Percentiles rank a stretch among this genome's conserved stretches.
These are phyloP conservation scores for Trichosanthes truncata DNA, from an alignment of 306 rosid species.

Conservation along the genomic window DNA sequence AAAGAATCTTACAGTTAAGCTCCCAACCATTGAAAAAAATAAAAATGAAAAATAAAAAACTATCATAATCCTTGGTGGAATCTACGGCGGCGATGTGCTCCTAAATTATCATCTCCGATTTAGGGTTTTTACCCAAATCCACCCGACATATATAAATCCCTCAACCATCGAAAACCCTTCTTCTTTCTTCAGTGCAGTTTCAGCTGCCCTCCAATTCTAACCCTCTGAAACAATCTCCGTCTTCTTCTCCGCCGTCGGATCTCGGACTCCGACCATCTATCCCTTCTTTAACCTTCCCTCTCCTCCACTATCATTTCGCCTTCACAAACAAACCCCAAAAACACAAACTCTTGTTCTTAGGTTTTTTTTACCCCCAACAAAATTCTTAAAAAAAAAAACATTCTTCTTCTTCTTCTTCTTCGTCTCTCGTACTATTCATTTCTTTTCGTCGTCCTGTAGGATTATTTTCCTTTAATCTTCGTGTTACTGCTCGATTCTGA, in stretches of 20 bases:
- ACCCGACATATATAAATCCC: conserved; percentile 16
- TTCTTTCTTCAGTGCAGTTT: conserved; percentile 19
- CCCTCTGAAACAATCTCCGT: conserved; percentile 23
- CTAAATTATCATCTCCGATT: conserved; percentile 14
- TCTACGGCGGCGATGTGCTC: conserved; percentile 7
- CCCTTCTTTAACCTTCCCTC: conserved; percentile 66
- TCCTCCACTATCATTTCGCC: conserved; percentile 43
- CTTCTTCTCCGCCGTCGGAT: conserved; percentile 27
- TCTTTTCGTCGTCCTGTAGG: conserved; percentile 3
- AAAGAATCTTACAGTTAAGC: not conserved
- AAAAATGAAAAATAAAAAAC: not conserved
- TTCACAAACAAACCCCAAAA: conserved; percentile 3
- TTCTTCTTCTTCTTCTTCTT: not conserved
- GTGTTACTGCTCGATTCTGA: conserved; percentile 22
- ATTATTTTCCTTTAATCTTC: conserved; percentile 18
- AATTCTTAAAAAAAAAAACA: not conserved
- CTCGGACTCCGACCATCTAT: conserved; percentile 38
- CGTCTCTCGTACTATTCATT: not conserved
- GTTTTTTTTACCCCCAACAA: not conserved
- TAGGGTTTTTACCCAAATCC: conserved; percentile 46
- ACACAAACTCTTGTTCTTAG: not conserved
- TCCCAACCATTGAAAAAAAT: not conserved
- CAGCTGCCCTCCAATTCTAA: conserved; percentile 22
- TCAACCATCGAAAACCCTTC: not conserved
- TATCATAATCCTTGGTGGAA: not conserved